These are phyloP conservation scores for Diplocarpon rosae DNA, from an alignment of 2,329 filamentous ascomycete genomes.

Conservation along the genomic window DNA sequence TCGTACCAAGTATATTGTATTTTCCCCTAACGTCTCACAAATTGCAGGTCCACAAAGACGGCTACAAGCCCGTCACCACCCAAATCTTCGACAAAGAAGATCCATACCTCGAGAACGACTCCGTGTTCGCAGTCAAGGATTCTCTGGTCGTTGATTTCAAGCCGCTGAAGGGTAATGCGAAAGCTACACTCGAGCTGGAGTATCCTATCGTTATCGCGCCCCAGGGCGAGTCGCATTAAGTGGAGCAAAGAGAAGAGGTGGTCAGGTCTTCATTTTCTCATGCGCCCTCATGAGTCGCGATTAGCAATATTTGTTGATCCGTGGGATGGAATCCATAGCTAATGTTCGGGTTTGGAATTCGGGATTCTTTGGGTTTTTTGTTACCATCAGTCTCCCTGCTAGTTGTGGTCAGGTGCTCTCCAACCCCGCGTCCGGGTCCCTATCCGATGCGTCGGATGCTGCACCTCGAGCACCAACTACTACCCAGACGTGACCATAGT, in stretches of 20 bases:
- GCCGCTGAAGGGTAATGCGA: constrained; percentile 31
- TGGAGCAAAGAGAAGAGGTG: neutral
- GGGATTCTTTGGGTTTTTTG: too few relatives aligned
- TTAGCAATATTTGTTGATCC: too few relatives aligned
- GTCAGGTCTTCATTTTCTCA: neutral
- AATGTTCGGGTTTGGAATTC: too few relatives aligned
- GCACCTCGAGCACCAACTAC: neutral
- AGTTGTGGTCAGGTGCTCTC: too few relatives aligned
- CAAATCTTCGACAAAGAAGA: constrained; percentile 65
- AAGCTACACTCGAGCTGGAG: constrained; percentile 26
- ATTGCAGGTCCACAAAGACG: constrained; percentile 14
- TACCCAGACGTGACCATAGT: too few relatives aligned
- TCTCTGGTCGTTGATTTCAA: constrained; percentile 40
- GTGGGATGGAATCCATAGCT: too few relatives aligned
- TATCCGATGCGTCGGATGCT: neutral
- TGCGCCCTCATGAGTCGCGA: too few relatives aligned
- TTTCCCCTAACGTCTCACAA: neutral
- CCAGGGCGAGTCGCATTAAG: constrained; percentile 1
- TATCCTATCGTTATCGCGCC: constrained; percentile 21
- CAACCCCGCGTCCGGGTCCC: neutral
- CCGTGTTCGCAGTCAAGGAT: constrained; percentile 43
- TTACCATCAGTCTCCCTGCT: too few relatives aligned
- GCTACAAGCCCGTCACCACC: constrained; percentile 59
- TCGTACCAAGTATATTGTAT: neutral
- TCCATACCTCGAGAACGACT: constrained; percentile 46